These are phyloP conservation scores for Extremus antarcticus DNA, from an alignment of 495 filamentous ascomycete species.

Conservation along the genomic window DNA sequence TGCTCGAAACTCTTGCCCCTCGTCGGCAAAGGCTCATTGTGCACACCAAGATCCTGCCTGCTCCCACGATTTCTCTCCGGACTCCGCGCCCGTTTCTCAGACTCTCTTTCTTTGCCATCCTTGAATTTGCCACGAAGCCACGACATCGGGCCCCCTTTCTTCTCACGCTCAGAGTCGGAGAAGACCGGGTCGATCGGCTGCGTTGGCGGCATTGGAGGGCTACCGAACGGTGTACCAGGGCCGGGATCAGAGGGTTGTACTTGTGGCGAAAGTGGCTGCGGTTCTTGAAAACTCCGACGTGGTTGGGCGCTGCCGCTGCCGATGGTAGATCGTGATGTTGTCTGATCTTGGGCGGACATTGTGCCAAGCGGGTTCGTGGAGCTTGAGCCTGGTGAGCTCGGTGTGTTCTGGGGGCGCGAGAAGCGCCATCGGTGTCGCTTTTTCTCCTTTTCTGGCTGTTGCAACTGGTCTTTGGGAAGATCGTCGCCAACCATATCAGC, in stretches of 20 bases:
- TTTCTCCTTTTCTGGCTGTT: constrained; percentile 49
- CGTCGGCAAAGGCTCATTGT: neutral
- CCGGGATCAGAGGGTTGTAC: constrained; percentile 5
- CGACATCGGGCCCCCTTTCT: constrained; percentile 61
- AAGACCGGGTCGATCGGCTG: constrained; percentile 8
- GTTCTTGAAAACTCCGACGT: constrained; percentile 15
- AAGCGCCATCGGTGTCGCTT: constrained; percentile 64
- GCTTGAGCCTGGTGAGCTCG: constrained; percentile 29
- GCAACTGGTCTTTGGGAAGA: constrained; percentile 43
- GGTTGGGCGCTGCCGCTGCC: constrained; percentile 15
- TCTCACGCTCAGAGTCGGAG: constrained; percentile 20
- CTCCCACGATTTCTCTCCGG: constrained; percentile 29
- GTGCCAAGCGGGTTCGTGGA: constrained; percentile 9
- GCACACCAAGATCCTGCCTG: constrained; percentile 15
- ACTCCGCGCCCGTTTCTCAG: constrained; percentile 46
- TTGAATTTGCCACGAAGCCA: constrained; percentile 80
- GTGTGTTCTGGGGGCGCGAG: constrained; percentile 44
- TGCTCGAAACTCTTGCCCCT: neutral
- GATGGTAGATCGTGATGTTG: constrained; percentile 19
- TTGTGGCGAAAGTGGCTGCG: neutral
- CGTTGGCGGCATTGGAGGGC: neutral
- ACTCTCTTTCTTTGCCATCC: constrained; percentile 53
- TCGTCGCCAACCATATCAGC: constrained; percentile 53
- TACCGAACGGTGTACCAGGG: constrained; percentile 18
- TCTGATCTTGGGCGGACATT: constrained; percentile 7